A percentile compares a stretch with the other conserved stretches of the same genome.
phyloP scores from a whole-genome alignment of 441 rosid genomes.

The Gossypium lobatum region DNA sequence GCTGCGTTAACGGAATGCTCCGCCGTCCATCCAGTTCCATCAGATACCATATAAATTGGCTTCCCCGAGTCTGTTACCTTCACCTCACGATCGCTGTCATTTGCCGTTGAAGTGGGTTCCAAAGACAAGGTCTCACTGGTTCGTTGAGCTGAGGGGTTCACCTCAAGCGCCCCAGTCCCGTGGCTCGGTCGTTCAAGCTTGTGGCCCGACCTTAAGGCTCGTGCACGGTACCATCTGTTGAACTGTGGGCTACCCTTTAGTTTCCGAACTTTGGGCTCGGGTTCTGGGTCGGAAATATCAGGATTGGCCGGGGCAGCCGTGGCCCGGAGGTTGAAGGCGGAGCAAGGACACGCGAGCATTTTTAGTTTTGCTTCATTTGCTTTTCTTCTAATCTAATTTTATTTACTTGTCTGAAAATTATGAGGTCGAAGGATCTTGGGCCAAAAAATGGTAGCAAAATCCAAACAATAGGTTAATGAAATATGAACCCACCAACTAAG shows the following conservation, averaged over 20 bases:
- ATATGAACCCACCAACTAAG: background rate
- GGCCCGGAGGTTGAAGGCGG: conserved; percentile 34
- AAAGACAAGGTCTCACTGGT: conserved; percentile 12
- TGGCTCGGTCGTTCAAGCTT: conserved; percentile 49
- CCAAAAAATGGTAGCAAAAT: background rate
- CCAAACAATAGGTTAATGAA: background rate
- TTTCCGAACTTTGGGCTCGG: conserved; percentile 41
- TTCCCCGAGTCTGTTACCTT: conserved; percentile 31
- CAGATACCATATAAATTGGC: conserved; percentile 76
- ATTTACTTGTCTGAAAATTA: background rate
- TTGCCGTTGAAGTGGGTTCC: background rate
- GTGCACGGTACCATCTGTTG: conserved; percentile 81
- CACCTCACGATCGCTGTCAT: conserved; percentile 25
- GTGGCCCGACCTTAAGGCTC: conserved; percentile 57
- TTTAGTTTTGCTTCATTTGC: background rate
- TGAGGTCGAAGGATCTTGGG: background rate
- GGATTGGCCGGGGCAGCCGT: conserved; percentile 21
- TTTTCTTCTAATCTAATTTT: background rate
- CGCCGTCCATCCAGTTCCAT: conserved; percentile 96
- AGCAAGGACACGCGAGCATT: conserved; percentile 34
- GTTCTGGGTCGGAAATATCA: conserved; percentile 23
- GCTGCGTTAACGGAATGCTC: conserved; percentile 85
- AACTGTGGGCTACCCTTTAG: conserved; percentile 63
- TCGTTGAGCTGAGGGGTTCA: conserved; percentile 17
- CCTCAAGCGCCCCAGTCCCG: conserved; percentile 20